Evolutionary conservation across 2,329 filamentous ascomycete genomes (phyloP).

Genomic region (Leptosphaerulina australis): DNA sequence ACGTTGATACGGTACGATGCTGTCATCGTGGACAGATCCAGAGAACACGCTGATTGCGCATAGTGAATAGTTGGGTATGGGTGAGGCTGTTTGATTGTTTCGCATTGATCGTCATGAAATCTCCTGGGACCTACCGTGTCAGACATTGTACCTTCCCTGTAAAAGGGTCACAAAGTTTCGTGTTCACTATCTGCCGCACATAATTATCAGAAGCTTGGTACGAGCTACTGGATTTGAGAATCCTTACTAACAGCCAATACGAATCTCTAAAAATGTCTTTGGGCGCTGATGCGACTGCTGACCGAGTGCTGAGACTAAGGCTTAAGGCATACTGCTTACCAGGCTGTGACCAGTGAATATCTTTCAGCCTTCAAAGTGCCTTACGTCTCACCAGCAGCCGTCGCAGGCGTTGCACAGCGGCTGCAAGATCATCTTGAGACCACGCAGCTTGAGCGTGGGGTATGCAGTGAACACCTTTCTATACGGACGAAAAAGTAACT

Average conservation of each 20-base stretch:
- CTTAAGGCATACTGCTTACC: slow-evolving; percentile 10
- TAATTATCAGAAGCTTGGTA: slow-evolving; percentile 14
- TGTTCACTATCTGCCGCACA: slow-evolving; percentile 1
- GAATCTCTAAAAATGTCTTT: slow-evolving; percentile 6
- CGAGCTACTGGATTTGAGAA: slow-evolving; percentile 3
- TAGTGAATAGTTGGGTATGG: neutral
- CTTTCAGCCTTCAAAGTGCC: neutral
- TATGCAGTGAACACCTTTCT: neutral
- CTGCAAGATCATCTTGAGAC: slow-evolving; percentile 8
- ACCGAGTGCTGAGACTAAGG: slow-evolving; percentile 10
- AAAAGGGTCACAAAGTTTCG: slow-evolving; percentile 1
- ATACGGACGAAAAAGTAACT: slow-evolving; percentile 11
- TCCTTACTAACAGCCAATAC: slow-evolving; percentile 2
- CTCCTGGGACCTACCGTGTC: slow-evolving; percentile 11
- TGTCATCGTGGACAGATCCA: neutral
- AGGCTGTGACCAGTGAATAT: slow-evolving; percentile 15
- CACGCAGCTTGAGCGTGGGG: slow-evolving; percentile 16
- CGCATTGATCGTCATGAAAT: slow-evolving; percentile 17
- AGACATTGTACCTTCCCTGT: slow-evolving; percentile 3
- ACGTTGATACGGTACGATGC: neutral
- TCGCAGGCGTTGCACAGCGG: slow-evolving; percentile 11
- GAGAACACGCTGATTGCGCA: neutral
- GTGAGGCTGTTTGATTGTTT: slow-evolving; percentile 18
- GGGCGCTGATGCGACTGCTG: neutral
- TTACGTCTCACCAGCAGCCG: slow-evolving; percentile 9